phyloP scores from a whole-genome alignment of 176 grass and related monocot species.

The Musa beccarii region DNA sequence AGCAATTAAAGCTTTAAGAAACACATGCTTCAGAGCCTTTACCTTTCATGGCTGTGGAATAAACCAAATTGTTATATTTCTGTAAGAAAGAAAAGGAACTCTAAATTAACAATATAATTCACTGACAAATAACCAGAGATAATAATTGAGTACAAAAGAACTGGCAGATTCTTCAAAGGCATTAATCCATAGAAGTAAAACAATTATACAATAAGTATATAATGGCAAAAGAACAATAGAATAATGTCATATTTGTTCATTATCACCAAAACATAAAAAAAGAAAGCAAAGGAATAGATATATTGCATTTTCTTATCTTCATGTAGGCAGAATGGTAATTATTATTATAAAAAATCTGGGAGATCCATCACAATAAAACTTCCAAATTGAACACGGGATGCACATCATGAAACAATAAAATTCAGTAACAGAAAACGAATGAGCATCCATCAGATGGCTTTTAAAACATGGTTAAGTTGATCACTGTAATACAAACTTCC shows the following conservation, averaged over 20 bases:
- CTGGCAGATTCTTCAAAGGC: neutral
- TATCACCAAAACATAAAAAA: too few species aligned
- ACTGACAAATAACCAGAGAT: conserved; percentile 8
- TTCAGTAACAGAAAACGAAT: neutral
- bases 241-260: too few species aligned
- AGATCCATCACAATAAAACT: neutral
- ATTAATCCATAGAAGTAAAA: neutral
- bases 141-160: neutral
- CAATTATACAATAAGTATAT: neutral
- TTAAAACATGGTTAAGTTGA: too few species aligned
- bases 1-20: neutral
- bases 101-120: neutral
- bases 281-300: too few species aligned
- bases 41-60: conserved; percentile 42
- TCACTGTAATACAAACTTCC: too few species aligned
- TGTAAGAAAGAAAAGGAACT: conserved; percentile 23
- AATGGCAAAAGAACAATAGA: too few species aligned
- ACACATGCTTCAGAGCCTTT: neutral
- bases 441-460: neutral
- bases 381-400: neutral
- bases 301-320: neutral
- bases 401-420: neutral
- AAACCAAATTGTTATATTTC: conserved; percentile 31
- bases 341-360: neutral
- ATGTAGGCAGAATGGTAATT: neutral